phyloP scores from a whole-genome alignment of 352 stramenopile genomes.

The Pythium aquatile region DNA sequence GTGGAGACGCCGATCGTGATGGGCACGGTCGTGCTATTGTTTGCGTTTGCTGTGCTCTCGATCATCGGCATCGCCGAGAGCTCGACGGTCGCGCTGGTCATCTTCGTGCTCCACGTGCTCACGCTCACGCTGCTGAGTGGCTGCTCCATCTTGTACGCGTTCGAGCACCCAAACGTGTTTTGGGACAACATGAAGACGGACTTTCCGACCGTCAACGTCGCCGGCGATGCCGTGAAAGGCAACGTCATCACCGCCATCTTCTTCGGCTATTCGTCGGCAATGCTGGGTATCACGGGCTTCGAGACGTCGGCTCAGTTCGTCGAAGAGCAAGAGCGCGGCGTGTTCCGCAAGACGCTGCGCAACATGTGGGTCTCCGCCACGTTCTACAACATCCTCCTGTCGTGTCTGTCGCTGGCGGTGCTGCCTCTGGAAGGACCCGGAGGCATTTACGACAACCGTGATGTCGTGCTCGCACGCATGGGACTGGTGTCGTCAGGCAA shows the following conservation, averaged over 20 bases:
- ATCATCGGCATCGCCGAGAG: conserved; percentile 78
- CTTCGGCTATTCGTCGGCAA: conserved; percentile 65
- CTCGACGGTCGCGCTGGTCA: conserved; percentile 59
- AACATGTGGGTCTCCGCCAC: conserved; percentile 78
- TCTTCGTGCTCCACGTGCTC: conserved; percentile 70
- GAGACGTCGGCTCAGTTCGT: conserved; percentile 85
- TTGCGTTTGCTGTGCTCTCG: conserved; percentile 69
- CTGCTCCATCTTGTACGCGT: conserved; percentile 40
- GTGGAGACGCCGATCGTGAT: conserved; percentile 27
- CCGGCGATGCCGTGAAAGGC: conserved; percentile 29
- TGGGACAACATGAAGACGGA: conserved; percentile 56
- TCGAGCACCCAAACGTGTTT: conserved; percentile 45
- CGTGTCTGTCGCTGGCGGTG: conserved; percentile 58
- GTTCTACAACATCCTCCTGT: conserved; percentile 76
- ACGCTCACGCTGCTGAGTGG: conserved; percentile 55
- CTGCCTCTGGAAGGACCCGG: conserved; percentile 41
- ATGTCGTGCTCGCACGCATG: conserved; percentile 64
- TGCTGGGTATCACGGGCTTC: conserved; percentile 85
- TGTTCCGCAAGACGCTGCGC: conserved; percentile 57
- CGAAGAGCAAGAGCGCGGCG: conserved; percentile 67
- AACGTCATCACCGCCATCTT: conserved; percentile 44
- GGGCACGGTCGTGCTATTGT: conserved; percentile 43
- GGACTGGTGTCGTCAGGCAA: conserved; percentile 33
- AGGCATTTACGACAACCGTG: conserved; percentile 49
- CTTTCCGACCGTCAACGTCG: conserved; percentile 49